Conservation (phyloP, 805 yeast genomes). For the Spathaspora sp. region DNA sequence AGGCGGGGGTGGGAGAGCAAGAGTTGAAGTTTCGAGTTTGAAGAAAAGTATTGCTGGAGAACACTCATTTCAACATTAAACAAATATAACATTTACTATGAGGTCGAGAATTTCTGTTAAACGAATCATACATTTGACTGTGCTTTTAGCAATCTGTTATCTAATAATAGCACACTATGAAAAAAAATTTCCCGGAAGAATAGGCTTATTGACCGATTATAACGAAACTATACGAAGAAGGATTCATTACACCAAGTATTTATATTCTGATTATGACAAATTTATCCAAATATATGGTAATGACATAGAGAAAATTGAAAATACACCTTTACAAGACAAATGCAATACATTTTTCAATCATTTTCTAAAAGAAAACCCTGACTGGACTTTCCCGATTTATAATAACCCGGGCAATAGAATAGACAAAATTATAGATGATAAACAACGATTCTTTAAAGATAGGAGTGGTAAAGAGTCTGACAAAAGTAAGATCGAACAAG, state of each 20-base stretch:
- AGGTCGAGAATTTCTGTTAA: not conserved
- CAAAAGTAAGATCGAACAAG: constrained; percentile 2
- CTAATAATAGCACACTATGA: not conserved
- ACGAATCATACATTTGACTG: not conserved
- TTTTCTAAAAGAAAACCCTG: constrained; percentile 15
- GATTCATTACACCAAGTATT: constrained; percentile 23
- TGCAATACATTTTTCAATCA: constrained; percentile 23
- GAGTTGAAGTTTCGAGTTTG: not conserved
- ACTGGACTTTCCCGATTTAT: constrained; percentile 18
- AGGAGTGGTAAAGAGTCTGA: not conserved
- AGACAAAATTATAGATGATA: constrained; percentile 20
- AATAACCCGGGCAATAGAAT: constrained; percentile 5
- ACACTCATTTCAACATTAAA: not conserved
- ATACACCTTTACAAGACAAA: constrained; percentile 15
- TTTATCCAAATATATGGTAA: constrained; percentile 10
- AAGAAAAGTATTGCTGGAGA: not conserved
- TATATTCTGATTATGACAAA: constrained; percentile 16
- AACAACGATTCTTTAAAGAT: constrained; percentile 14
- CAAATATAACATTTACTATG: not conserved
- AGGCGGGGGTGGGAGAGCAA: no score
- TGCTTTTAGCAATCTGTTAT: not conserved
- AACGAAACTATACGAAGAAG: constrained; percentile 7
- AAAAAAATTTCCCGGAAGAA: not conserved
- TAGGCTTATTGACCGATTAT: not conserved
- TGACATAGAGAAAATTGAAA: constrained; percentile 6